A percentile compares a stretch with the other conserved stretches of the same genome.
These are phyloP conservation scores for Podaxis pistillaris DNA, from an alignment of 768 basidiomycete genomes.

Conservation along the genomic window DNA sequence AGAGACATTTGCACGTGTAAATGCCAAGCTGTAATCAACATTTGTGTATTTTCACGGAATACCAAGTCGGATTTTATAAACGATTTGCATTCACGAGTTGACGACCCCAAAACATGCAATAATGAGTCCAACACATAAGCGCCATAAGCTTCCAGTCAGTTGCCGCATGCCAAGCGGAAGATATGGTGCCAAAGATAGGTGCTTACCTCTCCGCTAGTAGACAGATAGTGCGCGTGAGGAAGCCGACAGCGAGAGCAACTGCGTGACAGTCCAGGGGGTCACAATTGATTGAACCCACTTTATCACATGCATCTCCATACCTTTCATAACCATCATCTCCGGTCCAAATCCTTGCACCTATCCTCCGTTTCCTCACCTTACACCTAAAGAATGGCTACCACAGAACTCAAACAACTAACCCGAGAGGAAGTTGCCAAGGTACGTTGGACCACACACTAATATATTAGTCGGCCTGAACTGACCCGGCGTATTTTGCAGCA, in stretches of 20 bases:
- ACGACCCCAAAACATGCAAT: too few species aligned
- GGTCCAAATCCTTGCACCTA: background rate
- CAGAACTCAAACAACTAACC: slow-evolving; percentile 37
- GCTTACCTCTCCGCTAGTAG: too few species aligned
- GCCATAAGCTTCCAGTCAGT: too few species aligned
- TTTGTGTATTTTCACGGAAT: background rate
- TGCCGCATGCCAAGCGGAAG: too few species aligned
- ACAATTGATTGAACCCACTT: background rate
- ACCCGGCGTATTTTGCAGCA: slow-evolving; percentile 47
- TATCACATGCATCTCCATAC: slow-evolving; percentile 2
- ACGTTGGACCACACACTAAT: slow-evolving; percentile 15
- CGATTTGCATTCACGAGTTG: too few species aligned
- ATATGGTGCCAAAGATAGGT: too few species aligned
- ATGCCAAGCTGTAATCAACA: slow-evolving; percentile 15
- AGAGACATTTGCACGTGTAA: slow-evolving; percentile 17
- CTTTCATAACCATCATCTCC: background rate
- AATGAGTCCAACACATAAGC: too few species aligned
- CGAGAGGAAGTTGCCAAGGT: slow-evolving; percentile 77
- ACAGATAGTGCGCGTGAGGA: too few species aligned
- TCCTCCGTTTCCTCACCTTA: background rate
- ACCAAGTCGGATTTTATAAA: too few species aligned
- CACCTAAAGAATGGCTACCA: slow-evolving; percentile 25
- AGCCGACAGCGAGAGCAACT: too few species aligned
- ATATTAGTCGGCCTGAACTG: background rate
- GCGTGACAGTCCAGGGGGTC: background rate